phyloP scores from a whole-genome alignment of 2,329 filamentous ascomycete genomes.

The Dothiorella sarmentorum region DNA sequence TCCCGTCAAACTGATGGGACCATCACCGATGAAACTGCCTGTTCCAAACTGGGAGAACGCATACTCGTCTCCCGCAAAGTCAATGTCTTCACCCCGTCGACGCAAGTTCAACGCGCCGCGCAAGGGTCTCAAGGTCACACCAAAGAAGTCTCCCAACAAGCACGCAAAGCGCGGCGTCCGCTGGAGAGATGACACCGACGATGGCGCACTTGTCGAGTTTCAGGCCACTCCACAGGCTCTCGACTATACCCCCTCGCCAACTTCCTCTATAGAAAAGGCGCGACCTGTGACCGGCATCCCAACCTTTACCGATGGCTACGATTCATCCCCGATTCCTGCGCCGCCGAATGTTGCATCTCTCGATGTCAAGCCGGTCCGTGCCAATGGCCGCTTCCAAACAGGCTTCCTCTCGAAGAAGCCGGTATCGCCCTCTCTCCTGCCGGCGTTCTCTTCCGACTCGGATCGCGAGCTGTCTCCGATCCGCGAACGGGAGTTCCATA shows the following conservation, averaged over 20 bases:
- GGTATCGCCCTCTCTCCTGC: slow-evolving; percentile 58
- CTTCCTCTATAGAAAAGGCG: slow-evolving; percentile 50
- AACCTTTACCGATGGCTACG: slow-evolving; percentile 21
- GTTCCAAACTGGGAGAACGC: slow-evolving; percentile 30
- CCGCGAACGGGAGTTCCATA: slow-evolving; percentile 44
- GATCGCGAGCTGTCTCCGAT: slow-evolving; percentile 43
- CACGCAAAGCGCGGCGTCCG: slow-evolving; percentile 70
- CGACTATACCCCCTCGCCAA: slow-evolving; percentile 53
- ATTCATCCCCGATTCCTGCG: slow-evolving; percentile 56
- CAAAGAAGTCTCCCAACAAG: slow-evolving; percentile 64
- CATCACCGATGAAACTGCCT: slow-evolving; percentile 44
- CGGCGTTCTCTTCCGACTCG: slow-evolving; percentile 58
- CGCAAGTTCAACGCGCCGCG: slow-evolving; percentile 61
- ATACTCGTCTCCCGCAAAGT: slow-evolving; percentile 62
- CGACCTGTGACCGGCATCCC: slow-evolving; percentile 39
- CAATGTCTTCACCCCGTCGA: slow-evolving; percentile 65
- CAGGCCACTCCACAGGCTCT: slow-evolving; percentile 80
- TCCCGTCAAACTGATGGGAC: slow-evolving; percentile 44
- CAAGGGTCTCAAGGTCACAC: slow-evolving; percentile 68
- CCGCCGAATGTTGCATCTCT: slow-evolving; percentile 55
- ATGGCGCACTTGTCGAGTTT: slow-evolving; percentile 83
- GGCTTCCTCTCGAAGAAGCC: slow-evolving; percentile 73
- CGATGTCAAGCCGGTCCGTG: slow-evolving; percentile 50
- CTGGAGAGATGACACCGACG: slow-evolving; percentile 88
- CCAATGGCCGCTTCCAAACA: slow-evolving; percentile 74